Base-by-base conservation (phyloP, 148 eudicot species). In the Rhododendron molle region DNA sequence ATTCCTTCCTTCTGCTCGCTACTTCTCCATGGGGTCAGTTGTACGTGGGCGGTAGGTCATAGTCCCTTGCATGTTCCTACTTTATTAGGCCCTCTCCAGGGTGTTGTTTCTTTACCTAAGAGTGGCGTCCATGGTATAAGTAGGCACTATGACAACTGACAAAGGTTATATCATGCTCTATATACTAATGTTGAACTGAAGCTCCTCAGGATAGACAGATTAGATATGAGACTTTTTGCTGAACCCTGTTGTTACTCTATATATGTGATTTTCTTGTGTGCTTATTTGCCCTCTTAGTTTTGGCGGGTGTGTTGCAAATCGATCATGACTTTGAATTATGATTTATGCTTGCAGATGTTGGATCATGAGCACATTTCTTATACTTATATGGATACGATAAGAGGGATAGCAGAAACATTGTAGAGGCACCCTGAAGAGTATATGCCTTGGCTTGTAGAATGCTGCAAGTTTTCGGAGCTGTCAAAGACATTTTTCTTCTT, bases 401-500 rank as follows among this genome's bases (percentile, higher is more conserved):
- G 86, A 81, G 89, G 85, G 87, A 83, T 97, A 86, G 98, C 90
- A 30, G 92, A 87, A 80, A 87, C 85, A 67, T 88, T 95, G 54
- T 86, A 84, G 20, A 83, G 69, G 82, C 84, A 85, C 78, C 86
- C 88, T 74, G 91, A 89, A 73, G 92, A 89, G 28, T 88, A 88
- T 82, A 50, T 91, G 84, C 89, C 92, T 72, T 95, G 97, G 98
- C 92, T 97, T 85, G 91, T 92, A 30, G 92, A 87, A 81, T 95
- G 94, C 85, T 91, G 94, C 82, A 81, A 86, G 76, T 88, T 78
- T 58, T 88, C 89, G 30, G 92, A 90, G 58, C 85, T 91, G 86
- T 95, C 99, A n/a, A 93, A 92, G 86, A 91, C 93, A 30, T 73
- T 92, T 78, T 85, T 92, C 85, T 88, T 93, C 88, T 90, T 93